Evolutionary conservation across 2,329 filamentous ascomycete species (phyloP).

Genomic region (Penicillium sp.): DNA sequence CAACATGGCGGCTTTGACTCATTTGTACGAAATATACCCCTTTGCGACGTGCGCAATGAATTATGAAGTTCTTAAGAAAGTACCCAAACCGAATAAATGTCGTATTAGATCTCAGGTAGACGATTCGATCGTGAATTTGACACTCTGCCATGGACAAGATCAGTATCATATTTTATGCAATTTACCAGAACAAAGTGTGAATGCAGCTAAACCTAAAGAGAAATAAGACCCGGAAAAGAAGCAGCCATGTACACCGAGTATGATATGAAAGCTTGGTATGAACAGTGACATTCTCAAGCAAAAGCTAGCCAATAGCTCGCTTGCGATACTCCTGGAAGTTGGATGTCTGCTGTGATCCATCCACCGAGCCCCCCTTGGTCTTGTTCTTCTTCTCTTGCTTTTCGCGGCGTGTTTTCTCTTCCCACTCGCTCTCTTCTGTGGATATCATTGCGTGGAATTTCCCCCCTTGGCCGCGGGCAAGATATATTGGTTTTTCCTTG

Average conservation of each 20-base stretch:
- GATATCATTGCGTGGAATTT: constrained; percentile 48
- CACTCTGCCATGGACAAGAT: too few species aligned
- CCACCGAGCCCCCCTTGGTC: constrained; percentile 4
- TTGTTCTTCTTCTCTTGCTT: constrained; percentile 30
- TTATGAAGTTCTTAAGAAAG: too few species aligned
- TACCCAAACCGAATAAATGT: too few species aligned
- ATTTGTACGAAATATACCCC: too few species aligned
- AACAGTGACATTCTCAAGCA: background rate
- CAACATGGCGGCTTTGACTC: too few species aligned
- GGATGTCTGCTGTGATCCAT: constrained; percentile 17
- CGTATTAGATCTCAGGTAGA: too few species aligned
- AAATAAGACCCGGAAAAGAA: background rate
- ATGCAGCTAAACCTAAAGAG: too few species aligned
- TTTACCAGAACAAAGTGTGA: too few species aligned
- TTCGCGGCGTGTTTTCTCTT: constrained; percentile 35
- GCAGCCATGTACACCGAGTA: constrained; percentile 6
- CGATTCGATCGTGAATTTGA: too few species aligned
- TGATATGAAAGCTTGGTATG: constrained; percentile 1
- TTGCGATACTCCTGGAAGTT: constrained; percentile 45
- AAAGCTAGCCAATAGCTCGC: constrained; percentile 27
- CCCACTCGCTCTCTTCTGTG: constrained; percentile 48
- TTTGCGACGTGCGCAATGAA: too few species aligned
- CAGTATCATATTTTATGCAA: too few species aligned
- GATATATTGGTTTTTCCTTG: constrained; percentile 50
- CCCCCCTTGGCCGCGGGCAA: constrained; percentile 48